Base-by-base conservation (phyloP, 139 green algal genomes). In the Desmodesmus armatus region DNA sequence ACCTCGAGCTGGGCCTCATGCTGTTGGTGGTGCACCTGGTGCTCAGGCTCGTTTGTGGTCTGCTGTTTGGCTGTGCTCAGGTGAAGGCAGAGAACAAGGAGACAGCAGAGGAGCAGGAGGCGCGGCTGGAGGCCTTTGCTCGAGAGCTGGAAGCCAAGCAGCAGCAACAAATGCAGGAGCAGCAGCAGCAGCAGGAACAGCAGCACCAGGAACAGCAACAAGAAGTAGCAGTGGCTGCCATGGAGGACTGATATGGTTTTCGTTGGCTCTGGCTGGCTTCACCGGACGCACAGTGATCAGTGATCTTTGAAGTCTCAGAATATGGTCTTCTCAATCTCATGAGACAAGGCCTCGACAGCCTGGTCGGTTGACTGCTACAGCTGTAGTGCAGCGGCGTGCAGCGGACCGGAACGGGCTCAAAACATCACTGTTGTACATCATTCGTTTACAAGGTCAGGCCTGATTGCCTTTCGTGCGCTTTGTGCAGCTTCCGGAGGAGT, bases 71-170 rank as follows among this genome's bases (percentile, higher is more conserved):
- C 60, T 35, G 21, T 58, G 33, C 44, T 78, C 47, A 78, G 65
- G 41, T 55, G 29, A 78, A 67, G 58, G 40, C 55, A 21, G 87
- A 89, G 83, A 80, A 89, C 7, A 78, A 92, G 76, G 96, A 98
- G 89, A 93, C 85, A 3, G 88, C 91, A 21, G 95, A 96, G 87
- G 93, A 97, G 85, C 89, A 99, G 83, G 88, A 87, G 25, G 90
- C 89, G 23, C 78, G 96, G 40, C 83, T 98, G 66, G 94, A 98
- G 83, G 73, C 78, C 25, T 98, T 93, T 83, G 91, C 89, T 0
- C 55, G 41, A 4, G 94, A 97, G 86, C 83, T 98, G 9, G 95
- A 98, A 80, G n/a, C n/a, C 53, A 71, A 55, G 49, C 72, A 33
- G 31, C 72, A 41, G 69, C 51, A 43, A 53, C 37, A 47, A 51